Percentiles rank a stretch among this genome's conserved stretches.
These are phyloP conservation scores for Metschnikowia vanudenii DNA, from an alignment of 805 yeast genomes.

Conservation along the genomic window DNA sequence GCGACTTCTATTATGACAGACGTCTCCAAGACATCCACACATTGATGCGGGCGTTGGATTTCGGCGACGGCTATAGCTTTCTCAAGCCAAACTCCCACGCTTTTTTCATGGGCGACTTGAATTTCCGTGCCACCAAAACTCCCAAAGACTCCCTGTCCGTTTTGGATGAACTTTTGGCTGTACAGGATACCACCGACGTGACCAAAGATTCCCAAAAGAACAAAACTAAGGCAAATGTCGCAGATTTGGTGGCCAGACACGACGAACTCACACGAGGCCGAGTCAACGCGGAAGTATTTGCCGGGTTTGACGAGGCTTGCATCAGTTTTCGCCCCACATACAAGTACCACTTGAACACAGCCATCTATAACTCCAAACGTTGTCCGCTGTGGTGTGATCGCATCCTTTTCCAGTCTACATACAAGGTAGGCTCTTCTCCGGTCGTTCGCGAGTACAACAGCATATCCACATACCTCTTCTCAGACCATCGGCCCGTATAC, in stretches of 20 bases:
- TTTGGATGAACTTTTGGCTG: conserved; percentile 22
- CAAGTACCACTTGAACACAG: conserved; percentile 56
- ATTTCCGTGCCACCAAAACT: conserved; percentile 57
- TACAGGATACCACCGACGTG: conserved; percentile 24
- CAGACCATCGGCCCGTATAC: conserved; percentile 84
- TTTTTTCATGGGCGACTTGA: conserved; percentile 82
- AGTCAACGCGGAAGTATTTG: conserved; percentile 45
- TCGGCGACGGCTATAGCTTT: conserved; percentile 55
- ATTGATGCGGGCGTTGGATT: conserved; percentile 53
- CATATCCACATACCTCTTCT: conserved; percentile 45
- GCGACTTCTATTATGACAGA: conserved; percentile 41
- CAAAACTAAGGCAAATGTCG: too few species aligned
- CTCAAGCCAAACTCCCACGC: conserved; percentile 55
- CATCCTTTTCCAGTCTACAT: conserved; percentile 55
- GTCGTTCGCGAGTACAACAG: conserved; percentile 47
- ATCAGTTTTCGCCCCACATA: conserved; percentile 77
- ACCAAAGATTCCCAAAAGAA: too few species aligned
- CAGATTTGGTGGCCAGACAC: conserved; percentile 24
- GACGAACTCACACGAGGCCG: conserved; percentile 54
- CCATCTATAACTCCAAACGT: conserved; percentile 56
- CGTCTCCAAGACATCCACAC: conserved; percentile 54
- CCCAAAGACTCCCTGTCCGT: conserved; percentile 12
- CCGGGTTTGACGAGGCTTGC: conserved; percentile 65
- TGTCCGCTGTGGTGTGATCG: conserved; percentile 92
- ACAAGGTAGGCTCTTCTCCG: conserved; percentile 22